Evolutionary conservation across 2,329 filamentous ascomycete species (phyloP).

Genomic region (Fusarium secorum): DNA sequence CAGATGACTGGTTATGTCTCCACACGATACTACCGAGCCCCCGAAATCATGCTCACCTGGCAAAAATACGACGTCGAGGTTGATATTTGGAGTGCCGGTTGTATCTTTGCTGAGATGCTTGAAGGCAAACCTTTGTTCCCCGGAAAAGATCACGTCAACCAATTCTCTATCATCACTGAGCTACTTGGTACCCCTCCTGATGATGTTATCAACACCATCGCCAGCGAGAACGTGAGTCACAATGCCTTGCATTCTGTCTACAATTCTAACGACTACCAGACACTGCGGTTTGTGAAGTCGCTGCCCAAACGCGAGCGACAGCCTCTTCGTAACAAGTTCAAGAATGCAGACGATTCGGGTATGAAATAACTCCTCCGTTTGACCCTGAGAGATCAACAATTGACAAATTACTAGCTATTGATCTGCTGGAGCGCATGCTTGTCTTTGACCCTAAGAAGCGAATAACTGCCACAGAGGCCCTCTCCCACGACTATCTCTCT

Average conservation of each 20-base stretch:
- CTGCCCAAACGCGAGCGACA: slow-evolving; percentile 93
- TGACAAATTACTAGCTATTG: slow-evolving; percentile 70
- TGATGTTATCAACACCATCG: slow-evolving; percentile 98
- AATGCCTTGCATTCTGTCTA: neutral
- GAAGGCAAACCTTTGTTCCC: slow-evolving; percentile 98
- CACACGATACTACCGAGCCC: slow-evolving; percentile 96
- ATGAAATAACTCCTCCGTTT: slow-evolving; percentile 43
- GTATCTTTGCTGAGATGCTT: slow-evolving; percentile 99
- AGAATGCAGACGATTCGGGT: slow-evolving; percentile 89
- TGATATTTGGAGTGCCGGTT: slow-evolving; percentile 98
- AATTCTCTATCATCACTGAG: slow-evolving; percentile 99
- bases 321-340: slow-evolving; percentile 88
- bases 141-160: slow-evolving; percentile 98
- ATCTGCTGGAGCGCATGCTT: slow-evolving; percentile 94
- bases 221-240: slow-evolving; percentile 90
- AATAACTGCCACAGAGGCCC: slow-evolving; percentile 83
- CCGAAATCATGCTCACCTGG: slow-evolving; percentile 99
- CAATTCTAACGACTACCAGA: slow-evolving; percentile 62
- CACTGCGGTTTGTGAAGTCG: slow-evolving; percentile 95
- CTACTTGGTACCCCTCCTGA: slow-evolving; percentile 94
- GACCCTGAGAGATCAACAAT: neutral
- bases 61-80: slow-evolving; percentile 99
- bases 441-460: slow-evolving; percentile 98
- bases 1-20: slow-evolving; percentile 99
- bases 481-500: slow-evolving; percentile 91